phyloP scores from a whole-genome alignment of 2,329 filamentous ascomycete species.

The Sporothrix luriei region DNA sequence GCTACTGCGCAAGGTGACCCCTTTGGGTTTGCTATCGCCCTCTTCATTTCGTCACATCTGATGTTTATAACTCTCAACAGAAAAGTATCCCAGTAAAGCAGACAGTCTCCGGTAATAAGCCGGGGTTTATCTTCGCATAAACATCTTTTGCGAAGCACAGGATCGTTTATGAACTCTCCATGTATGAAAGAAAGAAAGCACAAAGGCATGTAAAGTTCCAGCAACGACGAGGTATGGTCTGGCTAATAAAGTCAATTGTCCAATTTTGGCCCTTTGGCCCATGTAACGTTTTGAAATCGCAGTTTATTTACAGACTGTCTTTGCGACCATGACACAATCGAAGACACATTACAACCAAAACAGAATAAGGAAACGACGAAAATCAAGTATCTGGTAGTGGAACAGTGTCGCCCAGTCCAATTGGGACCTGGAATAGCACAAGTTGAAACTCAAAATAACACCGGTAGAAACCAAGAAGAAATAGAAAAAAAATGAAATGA shows the following conservation, averaged over 20 bases:
- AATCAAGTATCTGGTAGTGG: neutral
- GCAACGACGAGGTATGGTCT: neutral
- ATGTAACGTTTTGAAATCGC: constrained; percentile 7
- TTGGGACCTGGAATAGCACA: neutral
- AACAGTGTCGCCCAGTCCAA: neutral
- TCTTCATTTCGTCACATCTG: neutral
- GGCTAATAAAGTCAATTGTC: constrained; percentile 1
- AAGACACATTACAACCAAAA: neutral
- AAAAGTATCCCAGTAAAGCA: neutral
- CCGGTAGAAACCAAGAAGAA: neutral
- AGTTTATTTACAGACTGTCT: constrained; percentile 22
- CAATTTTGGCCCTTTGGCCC: neutral
- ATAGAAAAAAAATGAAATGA: constrained; percentile 18
- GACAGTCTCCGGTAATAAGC: constrained; percentile 3
- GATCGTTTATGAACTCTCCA: neutral
- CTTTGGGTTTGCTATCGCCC: constrained; percentile 1
- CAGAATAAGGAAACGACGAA: neutral
- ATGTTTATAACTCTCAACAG: neutral
- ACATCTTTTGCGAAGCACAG: neutral
- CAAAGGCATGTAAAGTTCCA: neutral
- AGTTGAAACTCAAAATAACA: constrained; percentile 9
- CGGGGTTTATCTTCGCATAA: neutral
- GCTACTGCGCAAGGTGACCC: neutral
- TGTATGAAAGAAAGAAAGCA: neutral
- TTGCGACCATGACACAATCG: constrained; percentile 16